Percentiles rank a stretch among this genome's conserved stretches.
Evolutionary conservation across 2,329 filamentous ascomycete genomes (phyloP).

Genomic region (Cryphonectria parasitica): DNA sequence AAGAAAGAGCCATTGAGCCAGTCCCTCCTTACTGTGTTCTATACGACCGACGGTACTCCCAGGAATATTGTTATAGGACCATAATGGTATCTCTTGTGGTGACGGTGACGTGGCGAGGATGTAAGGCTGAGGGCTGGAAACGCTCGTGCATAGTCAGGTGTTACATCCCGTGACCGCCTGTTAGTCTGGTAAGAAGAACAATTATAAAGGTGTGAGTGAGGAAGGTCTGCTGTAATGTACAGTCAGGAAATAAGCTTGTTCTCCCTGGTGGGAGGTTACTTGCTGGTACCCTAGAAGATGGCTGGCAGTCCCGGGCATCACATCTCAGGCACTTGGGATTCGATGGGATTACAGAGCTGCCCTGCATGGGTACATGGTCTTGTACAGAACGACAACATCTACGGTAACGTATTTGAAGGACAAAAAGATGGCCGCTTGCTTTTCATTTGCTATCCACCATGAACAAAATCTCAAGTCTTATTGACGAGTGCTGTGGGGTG

Average conservation of each 20-base stretch:
- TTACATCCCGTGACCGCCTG: background rate
- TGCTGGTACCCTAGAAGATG: background rate
- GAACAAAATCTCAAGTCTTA: background rate
- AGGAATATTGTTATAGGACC: background rate
- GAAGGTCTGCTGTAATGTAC: background rate
- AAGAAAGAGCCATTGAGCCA: too few relatives aligned
- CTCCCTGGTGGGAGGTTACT: too few relatives aligned
- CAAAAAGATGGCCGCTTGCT: background rate
- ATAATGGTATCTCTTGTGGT: too few relatives aligned
- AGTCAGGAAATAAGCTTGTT: too few relatives aligned
- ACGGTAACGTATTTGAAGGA: too few relatives aligned
- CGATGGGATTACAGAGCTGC: background rate
- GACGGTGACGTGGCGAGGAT: background rate
- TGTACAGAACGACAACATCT: background rate
- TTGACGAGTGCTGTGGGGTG: too few relatives aligned
- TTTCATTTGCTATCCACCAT: background rate
- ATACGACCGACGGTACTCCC: too few relatives aligned
- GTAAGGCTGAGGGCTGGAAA: background rate
- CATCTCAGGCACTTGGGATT: background rate
- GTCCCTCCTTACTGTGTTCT: too few relatives aligned
- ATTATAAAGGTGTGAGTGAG: too few relatives aligned
- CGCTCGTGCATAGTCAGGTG: conserved; percentile 19
- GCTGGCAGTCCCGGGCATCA: background rate
- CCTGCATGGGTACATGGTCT: background rate
- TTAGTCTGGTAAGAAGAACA: too few relatives aligned